Base-by-base conservation (phyloP, 768 basidiomycete species). In the Mycena leptocephala region DNA sequence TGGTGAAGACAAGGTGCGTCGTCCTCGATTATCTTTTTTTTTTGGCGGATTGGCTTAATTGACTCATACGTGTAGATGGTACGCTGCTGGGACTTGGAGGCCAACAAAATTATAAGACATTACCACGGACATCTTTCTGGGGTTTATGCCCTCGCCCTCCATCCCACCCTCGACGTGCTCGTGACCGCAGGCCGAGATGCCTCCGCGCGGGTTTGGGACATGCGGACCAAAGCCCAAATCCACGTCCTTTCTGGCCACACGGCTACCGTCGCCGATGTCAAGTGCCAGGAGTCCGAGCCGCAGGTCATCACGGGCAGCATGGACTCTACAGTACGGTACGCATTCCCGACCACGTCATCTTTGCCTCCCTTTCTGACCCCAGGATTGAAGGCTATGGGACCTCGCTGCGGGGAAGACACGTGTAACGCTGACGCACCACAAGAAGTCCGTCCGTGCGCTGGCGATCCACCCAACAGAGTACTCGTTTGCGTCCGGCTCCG, bases 101-200 rank as follows among this genome's bases (percentile, higher is more conserved):
- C 95, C 32, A 99, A 99, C 89, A 99, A 99, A 85, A 98, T 99
- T 74, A 99, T 99, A 70, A 92, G 98, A 24, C 97, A 99, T 85
- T 99, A 99, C 82, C 98, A 99, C 83, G 98, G 98, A 2, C 98
- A 99, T 84, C 91, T 98, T 26, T 99, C 97, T 0, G 98, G 98
- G 55, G 97, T 99, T n/a, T 99, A 99, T 81, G 89, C 97, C 0
- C 89, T 99, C 69, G 92, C 94, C 26, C 88, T 99, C 2, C 98
- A 99, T 81, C 98, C 98, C 1, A 99, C 98, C 0, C 92, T 99
- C 65, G 98, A 99, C 81, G 89, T 99, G 3, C 92, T 99, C 48
- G 97, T 99, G 56, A 99, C 98, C 0, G 93, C 95, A 5, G 98
- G 98, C 51, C 94, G 98, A 80, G 98, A 99, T 81, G 97, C 98